Conservation (phyloP, 257 asterid genomes). For the Capsicum pubescens region DNA sequence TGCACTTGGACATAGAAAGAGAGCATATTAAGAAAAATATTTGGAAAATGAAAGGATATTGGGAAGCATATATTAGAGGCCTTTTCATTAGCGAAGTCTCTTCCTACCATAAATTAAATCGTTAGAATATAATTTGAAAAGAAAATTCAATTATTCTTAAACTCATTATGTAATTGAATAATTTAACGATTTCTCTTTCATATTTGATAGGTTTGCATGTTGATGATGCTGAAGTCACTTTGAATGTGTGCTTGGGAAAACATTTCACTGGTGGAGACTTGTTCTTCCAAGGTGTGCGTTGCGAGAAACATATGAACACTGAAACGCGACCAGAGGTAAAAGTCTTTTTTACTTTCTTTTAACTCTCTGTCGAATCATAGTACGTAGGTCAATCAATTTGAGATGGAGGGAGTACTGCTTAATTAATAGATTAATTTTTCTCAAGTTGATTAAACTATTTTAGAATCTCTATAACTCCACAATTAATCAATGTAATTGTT, state of each 20-base stretch:
- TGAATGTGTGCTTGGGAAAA: conserved; percentile 90
- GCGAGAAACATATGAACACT: conserved; percentile 90
- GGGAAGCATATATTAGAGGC: too few relatives aligned
- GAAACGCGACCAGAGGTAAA: conserved; percentile 74
- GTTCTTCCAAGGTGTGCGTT: conserved; percentile 86
- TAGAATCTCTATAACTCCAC: not conserved
- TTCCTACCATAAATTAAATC: too few relatives aligned
- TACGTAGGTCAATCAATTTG: too few relatives aligned
- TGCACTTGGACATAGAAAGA: too few relatives aligned
- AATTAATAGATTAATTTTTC: not conserved
- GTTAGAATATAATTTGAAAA: too few relatives aligned
- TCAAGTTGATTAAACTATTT: not conserved
- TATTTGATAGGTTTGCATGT: conserved; percentile 75
- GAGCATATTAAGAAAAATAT: too few relatives aligned
- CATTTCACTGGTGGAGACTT: conserved; percentile 91
- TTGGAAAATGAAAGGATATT: too few relatives aligned
- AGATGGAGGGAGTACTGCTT: not conserved
- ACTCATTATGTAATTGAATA: too few relatives aligned
- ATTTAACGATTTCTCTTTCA: too few relatives aligned
- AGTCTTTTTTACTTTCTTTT: conserved; percentile 26
- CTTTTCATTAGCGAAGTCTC: too few relatives aligned
- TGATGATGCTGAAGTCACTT: conserved; percentile 93
- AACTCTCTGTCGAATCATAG: too few relatives aligned
- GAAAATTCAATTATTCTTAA: too few relatives aligned
- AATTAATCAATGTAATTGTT: not conserved